Evolutionary conservation across 2,329 filamentous ascomycete genomes (phyloP).

Genomic region (Trichophyton rubrum): DNA sequence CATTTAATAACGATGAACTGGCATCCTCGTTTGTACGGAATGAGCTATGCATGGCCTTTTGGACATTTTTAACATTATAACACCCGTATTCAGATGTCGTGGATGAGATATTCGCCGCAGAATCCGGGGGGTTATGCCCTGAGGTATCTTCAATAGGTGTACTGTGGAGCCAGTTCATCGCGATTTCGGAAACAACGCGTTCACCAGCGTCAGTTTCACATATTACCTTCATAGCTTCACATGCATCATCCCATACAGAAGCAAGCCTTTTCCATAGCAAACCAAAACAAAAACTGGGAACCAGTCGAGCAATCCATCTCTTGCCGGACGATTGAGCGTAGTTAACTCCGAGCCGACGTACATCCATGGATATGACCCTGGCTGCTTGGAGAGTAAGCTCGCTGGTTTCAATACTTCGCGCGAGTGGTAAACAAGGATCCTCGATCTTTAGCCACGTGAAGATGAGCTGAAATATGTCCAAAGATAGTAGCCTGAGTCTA

Average conservation of each 20-base stretch:
- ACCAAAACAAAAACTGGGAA: conserved; percentile 78
- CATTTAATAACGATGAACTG: conserved; percentile 46
- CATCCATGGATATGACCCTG: conserved; percentile 68
- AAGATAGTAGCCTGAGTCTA: conserved; percentile 56
- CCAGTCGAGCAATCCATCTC: conserved; percentile 55
- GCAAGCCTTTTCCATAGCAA: conserved; percentile 75
- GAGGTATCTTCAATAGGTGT: neutral
- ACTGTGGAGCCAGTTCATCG: conserved; percentile 60
- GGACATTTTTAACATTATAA: conserved; percentile 54
- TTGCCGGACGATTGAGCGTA: conserved; percentile 50
- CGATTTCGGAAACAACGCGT: conserved; percentile 55
- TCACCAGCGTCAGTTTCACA: conserved; percentile 59
- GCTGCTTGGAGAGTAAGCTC: conserved; percentile 64
- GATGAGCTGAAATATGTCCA: conserved; percentile 58
- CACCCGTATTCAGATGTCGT: conserved; percentile 59
- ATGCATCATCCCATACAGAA: conserved; percentile 76
- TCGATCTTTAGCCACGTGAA: conserved; percentile 38
- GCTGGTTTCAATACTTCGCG: conserved; percentile 68
- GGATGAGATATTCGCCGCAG: conserved; percentile 9
- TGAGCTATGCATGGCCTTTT: conserved; percentile 40
- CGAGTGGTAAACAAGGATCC: conserved; percentile 40
- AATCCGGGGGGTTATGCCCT: neutral
- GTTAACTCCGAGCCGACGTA: conserved; percentile 58
- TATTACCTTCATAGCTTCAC: conserved; percentile 62
- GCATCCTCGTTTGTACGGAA: conserved; percentile 43